Percentiles rank a stretch among this genome's conserved stretches.
Conservation (phyloP, 441 rosid species). For the Melastoma candidum region DNA sequence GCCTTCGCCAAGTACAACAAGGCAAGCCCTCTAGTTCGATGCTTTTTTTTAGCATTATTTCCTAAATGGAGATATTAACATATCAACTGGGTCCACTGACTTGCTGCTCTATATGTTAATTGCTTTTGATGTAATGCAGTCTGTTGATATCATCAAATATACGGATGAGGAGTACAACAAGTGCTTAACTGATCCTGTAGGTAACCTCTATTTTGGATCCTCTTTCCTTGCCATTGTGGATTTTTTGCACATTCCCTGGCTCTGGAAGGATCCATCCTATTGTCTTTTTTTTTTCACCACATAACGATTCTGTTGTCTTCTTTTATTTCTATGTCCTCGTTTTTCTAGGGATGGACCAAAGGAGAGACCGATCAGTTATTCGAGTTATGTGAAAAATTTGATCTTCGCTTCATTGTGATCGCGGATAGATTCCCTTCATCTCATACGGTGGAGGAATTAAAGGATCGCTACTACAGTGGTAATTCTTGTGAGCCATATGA, state of each 20-base stretch:
- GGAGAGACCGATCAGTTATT: slow-evolving; percentile 90
- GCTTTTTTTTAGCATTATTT: neutral
- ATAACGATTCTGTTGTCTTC: too few relatives aligned
- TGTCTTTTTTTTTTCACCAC: too few relatives aligned
- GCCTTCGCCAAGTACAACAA: slow-evolving; percentile 91
- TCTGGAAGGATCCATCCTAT: too few relatives aligned
- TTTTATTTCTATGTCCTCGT: too few relatives aligned
- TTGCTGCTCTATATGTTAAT: slow-evolving; percentile 2
- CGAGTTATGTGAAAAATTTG: slow-evolving; percentile 70
- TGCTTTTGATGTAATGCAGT: slow-evolving; percentile 36
- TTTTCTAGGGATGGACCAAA: slow-evolving; percentile 64
- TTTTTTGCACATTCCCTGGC: neutral
- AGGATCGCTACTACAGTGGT: slow-evolving; percentile 96
- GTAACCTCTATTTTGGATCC: slow-evolving; percentile 25
- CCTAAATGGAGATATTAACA: too few relatives aligned
- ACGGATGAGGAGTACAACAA: slow-evolving; percentile 87
- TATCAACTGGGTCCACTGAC: neutral
- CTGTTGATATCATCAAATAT: slow-evolving; percentile 66
- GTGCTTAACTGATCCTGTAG: slow-evolving; percentile 78
- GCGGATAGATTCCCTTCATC: slow-evolving; percentile 73
- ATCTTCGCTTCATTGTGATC: slow-evolving; percentile 73
- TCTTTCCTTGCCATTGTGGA: neutral
- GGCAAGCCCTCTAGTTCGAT: slow-evolving; percentile 22
- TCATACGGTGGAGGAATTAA: slow-evolving; percentile 73
- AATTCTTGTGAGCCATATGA: slow-evolving; percentile 12